Evolutionary conservation across 1,139 yeast genomes (phyloP).

Genomic region (Pneumocystis wakefieldiae): DNA sequence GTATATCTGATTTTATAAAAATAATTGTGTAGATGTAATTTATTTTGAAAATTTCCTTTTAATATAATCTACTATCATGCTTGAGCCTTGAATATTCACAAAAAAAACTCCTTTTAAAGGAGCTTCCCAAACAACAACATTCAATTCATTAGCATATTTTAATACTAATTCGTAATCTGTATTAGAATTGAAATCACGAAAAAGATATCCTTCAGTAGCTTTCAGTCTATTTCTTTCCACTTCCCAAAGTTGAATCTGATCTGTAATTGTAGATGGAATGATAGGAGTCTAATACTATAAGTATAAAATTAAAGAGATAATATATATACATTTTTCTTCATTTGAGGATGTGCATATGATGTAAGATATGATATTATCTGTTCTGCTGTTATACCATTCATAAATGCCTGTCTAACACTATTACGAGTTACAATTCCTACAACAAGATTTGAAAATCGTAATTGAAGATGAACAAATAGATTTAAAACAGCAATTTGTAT

Average conservation of each 20-base stretch:
- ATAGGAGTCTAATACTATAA: constrained; percentile 24
- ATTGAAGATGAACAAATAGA: constrained; percentile 66
- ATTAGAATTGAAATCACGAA: constrained; percentile 66
- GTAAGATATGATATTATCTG: constrained; percentile 81
- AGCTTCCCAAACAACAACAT: constrained; percentile 77
- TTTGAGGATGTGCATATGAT: constrained; percentile 89
- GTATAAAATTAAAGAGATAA: constrained; percentile 17
- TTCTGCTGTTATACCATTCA: constrained; percentile 86
- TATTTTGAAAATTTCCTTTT: background rate
- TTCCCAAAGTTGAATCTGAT: constrained; percentile 92
- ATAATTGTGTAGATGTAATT: background rate
- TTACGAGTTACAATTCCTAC: constrained; percentile 89
- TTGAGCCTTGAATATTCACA: constrained; percentile 23
- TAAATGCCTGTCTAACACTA: constrained; percentile 67
- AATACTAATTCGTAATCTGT: constrained; percentile 61
- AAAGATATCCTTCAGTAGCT: constrained; percentile 74
- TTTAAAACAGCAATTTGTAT: constrained; percentile 85
- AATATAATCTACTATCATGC: background rate
- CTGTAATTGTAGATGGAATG: constrained; percentile 89
- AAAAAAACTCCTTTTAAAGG: constrained; percentile 54
- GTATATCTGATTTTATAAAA: background rate
- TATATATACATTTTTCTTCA: constrained; percentile 30
- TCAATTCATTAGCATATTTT: constrained; percentile 76
- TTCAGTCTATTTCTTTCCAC: constrained; percentile 84
- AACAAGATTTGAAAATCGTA: constrained; percentile 83